Evolutionary conservation across 768 basidiomycete species (phyloP), one percentile per base, ranked within the genome.

Genomic region (Rhodotorula toruloides): DNA sequence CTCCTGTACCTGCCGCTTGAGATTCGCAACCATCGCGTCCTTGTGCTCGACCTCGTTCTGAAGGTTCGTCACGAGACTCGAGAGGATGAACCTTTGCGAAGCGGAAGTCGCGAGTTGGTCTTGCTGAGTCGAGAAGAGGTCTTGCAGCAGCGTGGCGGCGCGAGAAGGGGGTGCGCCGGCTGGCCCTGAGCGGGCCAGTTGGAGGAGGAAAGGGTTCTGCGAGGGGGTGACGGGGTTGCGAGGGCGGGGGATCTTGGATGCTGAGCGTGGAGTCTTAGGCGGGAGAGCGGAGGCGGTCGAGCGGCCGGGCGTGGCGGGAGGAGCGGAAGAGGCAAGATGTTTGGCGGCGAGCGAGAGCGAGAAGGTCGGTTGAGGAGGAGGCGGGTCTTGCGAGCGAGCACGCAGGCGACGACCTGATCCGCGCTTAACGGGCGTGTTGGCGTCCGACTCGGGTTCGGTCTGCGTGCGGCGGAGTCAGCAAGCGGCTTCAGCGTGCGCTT

Each of bases 371-470:
- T 50, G 67, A 4, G 27, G 17, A 0, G 48, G 67, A 37, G 44
- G 56, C 5, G 62, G 62, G 34, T 37, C 29, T 42, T 54, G 42
- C 19, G 55, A 43, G 22, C 12, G 49, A 34, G 43, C 17, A 22
- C 25, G 54, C 8, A 46, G 10, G 60, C 32, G 34, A n/a, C 22
- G 42, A 57, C 36, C 9, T 10, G 46, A 2, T 11, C 22, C 11
- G n/a, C 10, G 39, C 32, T 67, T 57, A 32, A 62, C 21, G 1
- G 65, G 59, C 1, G 68, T 61, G 55, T 61, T 61, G 42, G 54
- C 52, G 5, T 62, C 56, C 27, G 69, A 63, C 32, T 71, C 65
- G 31, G 69, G 69, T 37, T 71, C 69, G 21, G 65, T 60, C 69
- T 67, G 52, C n/a, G 22, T n/a, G 61, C 2, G 16, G 29, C 32